Conservation (phyloP, 768 basidiomycete genomes). For the Collybia nuda region DNA sequence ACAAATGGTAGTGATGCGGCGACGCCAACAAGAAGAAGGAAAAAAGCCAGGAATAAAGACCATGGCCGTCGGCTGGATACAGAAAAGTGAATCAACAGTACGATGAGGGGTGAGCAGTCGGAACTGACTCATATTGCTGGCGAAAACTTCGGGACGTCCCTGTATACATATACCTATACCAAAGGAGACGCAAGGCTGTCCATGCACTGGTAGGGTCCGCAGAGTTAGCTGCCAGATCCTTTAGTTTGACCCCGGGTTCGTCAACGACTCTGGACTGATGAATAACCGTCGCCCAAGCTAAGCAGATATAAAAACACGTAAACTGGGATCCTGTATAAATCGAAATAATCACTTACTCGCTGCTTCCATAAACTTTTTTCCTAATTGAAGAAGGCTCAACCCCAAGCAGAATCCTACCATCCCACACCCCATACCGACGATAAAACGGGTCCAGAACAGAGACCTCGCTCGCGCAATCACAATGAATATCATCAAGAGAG, state of each 20-base stretch:
- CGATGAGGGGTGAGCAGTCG: neutral
- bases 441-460: conserved; percentile 40
- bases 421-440: conserved; percentile 33
- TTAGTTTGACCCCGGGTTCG: conserved; percentile 31
- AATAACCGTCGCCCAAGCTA: conserved; percentile 45
- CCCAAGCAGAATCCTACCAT: conserved; percentile 30
- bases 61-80: conserved; percentile 31
- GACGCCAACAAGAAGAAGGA: conserved; percentile 28
- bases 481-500: conserved; percentile 28
- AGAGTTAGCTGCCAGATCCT: conserved; percentile 33
- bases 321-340: neutral
- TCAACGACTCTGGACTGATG: conserved; percentile 33
- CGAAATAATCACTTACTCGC: conserved; percentile 26
- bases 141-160: conserved; percentile 31
- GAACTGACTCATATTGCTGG: conserved; percentile 36
- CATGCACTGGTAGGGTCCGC: conserved; percentile 26
- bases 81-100: neutral
- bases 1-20: conserved; percentile 31
- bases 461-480: conserved; percentile 24
- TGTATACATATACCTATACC: conserved; percentile 30
- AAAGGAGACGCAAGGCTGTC: conserved; percentile 31
- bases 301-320: neutral
- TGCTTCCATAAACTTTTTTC: conserved; percentile 32
- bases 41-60: conserved; percentile 35
- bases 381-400: conserved; percentile 26